Percentiles rank a stretch among this genome's conserved stretches.
These are phyloP conservation scores for Pestalotiopsis fici DNA, from an alignment of 2,329 filamentous ascomycete genomes.

Conservation along the genomic window DNA sequence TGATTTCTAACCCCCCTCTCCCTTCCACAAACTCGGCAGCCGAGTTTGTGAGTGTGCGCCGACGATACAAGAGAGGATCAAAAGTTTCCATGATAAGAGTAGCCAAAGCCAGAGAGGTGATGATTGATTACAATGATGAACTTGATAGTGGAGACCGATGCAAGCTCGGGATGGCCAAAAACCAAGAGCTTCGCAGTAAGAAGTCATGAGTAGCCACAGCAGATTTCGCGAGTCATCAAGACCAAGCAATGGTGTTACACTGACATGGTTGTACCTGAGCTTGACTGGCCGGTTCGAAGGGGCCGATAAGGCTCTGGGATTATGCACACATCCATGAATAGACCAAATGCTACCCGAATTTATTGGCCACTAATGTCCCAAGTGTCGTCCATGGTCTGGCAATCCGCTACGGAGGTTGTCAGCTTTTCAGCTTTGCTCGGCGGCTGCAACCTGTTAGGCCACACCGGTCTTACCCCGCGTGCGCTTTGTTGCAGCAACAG, in stretches of 20 bases:
- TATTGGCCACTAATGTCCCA: neutral
- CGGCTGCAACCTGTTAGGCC: neutral
- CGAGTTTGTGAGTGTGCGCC: neutral
- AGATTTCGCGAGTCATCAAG: neutral
- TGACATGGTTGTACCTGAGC: neutral
- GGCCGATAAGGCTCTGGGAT: neutral
- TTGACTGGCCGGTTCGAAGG: neutral
- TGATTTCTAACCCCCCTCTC: neutral
- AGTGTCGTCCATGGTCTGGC: no score
- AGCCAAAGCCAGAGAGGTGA: neutral
- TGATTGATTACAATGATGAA: neutral
- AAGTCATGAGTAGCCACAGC: neutral
- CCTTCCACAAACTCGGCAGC: neutral
- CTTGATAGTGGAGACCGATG: neutral
- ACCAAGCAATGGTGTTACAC: neutral
- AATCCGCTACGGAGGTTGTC: no score
- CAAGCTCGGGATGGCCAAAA: neutral
- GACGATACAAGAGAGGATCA: neutral
- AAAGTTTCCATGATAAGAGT: neutral
- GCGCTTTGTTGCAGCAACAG: neutral
- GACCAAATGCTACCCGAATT: neutral
- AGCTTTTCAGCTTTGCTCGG: neutral
- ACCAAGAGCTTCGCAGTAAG: neutral
- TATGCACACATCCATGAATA: neutral
- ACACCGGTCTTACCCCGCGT: neutral